Evolutionary conservation across 2,329 filamentous ascomycete genomes (phyloP).

Genomic region (Arthrinium phaeospermum): DNA sequence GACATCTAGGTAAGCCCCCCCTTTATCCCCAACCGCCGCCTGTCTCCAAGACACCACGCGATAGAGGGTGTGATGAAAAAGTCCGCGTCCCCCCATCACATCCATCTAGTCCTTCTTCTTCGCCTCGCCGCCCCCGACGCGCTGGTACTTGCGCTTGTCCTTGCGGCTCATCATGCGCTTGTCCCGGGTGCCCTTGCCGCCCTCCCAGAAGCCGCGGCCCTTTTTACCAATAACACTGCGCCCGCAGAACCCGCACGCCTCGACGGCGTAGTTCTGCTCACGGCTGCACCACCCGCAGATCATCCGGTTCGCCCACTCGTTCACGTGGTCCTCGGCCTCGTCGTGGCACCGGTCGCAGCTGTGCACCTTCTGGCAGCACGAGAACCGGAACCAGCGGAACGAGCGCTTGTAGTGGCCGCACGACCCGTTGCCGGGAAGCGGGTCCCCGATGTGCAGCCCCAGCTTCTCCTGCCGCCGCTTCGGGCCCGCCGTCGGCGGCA

Average conservation of each 20-base stretch:
- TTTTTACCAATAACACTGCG: constrained; percentile 70
- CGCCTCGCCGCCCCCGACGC: constrained; percentile 53
- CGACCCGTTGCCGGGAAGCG: constrained; percentile 57
- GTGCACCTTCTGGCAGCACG: constrained; percentile 64
- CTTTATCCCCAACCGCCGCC: neutral
- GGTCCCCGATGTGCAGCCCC: constrained; percentile 61
- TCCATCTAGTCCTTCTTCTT: constrained; percentile 41
- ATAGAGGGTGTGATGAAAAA: neutral
- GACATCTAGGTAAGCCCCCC: neutral
- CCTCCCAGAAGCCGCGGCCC: constrained; percentile 82
- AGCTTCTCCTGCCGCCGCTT: constrained; percentile 58
- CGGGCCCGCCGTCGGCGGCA: constrained; percentile 46
- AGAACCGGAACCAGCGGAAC: constrained; percentile 70
- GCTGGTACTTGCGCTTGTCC: constrained; percentile 75
- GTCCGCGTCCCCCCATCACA: neutral
- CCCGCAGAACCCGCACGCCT: constrained; percentile 77
- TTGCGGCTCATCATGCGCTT: constrained; percentile 74
- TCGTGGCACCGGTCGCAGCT: constrained; percentile 80
- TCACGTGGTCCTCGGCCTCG: constrained; percentile 69
- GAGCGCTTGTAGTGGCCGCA: constrained; percentile 65
- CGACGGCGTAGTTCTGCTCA: constrained; percentile 79
- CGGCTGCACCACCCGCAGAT: constrained; percentile 80
- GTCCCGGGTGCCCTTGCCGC: constrained; percentile 81
- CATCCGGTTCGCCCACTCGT: constrained; percentile 86
- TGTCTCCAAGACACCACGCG: neutral